Evolutionary conservation across 495 filamentous ascomycete genomes (phyloP), one percentile per base, ranked within the genome.

Genomic region (Talaromyces trachyspermus): DNA sequence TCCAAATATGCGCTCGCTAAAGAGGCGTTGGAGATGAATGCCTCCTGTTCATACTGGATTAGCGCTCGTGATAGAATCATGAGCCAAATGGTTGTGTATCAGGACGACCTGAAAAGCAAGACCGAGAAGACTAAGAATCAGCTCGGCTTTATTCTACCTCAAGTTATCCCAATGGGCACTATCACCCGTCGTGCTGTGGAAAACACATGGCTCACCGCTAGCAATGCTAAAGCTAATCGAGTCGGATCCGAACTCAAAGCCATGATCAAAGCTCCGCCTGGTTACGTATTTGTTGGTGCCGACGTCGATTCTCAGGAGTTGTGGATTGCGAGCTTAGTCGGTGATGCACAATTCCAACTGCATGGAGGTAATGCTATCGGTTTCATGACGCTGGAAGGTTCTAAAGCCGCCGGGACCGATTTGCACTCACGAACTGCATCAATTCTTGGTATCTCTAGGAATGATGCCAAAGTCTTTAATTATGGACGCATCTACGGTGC

Each of bases 301-400:
- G 92, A 99, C 63, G 92, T 99, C 5, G 92, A 99, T 57, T 96
- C 90, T n/a, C 84, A 99, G 61, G 92, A 99, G 65, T 75, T 99
- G 24, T 99, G 92, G 92, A 99, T 99, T 56, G 92, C 92, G 5
- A 91, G 86, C 64, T 76, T 99, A 4, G 80, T 99, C 24, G 92
- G 92, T 17, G 92, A 99, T 65, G 84, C 92, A 10, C 86, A 89
- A 44, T 97, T 99, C 63, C 81, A 84, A 52, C 69, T 97, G 2
- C 92, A 99, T 52, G 92, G 92, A 48, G 94, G 92, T 39, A 95
- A 95, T 54, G 94, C 92, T 4, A 84, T 97, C 45, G 92, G 94
- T 6, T 99, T 99, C 70, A 99, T 99, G 92, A 97, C 94, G 1
- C 69, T 99, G 12, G 92, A 99, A 63, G 92, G 92, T 5, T 91